Evolutionary conservation across 306 rosid genomes (phyloP), one percentile per base, ranked within the genome.

Genomic region (Albizia julibrissin): DNA sequence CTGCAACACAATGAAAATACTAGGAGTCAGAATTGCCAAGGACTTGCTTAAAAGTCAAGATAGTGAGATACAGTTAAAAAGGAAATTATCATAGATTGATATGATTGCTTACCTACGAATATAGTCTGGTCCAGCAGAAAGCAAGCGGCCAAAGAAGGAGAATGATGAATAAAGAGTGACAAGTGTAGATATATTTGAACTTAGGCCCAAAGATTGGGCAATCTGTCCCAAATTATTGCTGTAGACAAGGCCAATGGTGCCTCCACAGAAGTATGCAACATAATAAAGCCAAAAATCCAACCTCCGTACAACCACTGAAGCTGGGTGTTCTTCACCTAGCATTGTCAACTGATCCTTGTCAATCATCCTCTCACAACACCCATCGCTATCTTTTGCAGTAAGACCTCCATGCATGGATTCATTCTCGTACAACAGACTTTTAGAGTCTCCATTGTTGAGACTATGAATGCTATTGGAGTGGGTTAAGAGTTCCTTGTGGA

Each of bases 171-270:
- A 96, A 64, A 96, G 89, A 0, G 98, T 96, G 27, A 96, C 89
- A 27, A 96, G 91, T 7, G 93, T 83, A 0, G 91, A 81, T 13
- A 92, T 90, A 18, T 78, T 77, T 44, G 97, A 87, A 77, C 85
- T 77, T 56, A 80, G 79, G 58, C 97, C 97, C 31, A 96, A 52
- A 69, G 99, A 96, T 72, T 96, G 98, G 56, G 97, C 91, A 67
- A 96, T 96, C 89, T 96, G 99, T 47, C 99, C 99, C 33, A 96
- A 84, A 81, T 96, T 96, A 80, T 96, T 96, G 86, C 98, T 96
- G 88, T 92, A 96, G 11, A 93, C 99, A 73, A 96, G 91, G 18
- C 99, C 99, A 82, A 96, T 93, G 40, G 99, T 96, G 10, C 97
- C 99, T 29, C 99, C 99, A 61, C 97, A 93, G 56, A 96, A 90